phyloP scores from a whole-genome alignment of 2,329 filamentous ascomycete species.

The Fusarium chuoi region DNA sequence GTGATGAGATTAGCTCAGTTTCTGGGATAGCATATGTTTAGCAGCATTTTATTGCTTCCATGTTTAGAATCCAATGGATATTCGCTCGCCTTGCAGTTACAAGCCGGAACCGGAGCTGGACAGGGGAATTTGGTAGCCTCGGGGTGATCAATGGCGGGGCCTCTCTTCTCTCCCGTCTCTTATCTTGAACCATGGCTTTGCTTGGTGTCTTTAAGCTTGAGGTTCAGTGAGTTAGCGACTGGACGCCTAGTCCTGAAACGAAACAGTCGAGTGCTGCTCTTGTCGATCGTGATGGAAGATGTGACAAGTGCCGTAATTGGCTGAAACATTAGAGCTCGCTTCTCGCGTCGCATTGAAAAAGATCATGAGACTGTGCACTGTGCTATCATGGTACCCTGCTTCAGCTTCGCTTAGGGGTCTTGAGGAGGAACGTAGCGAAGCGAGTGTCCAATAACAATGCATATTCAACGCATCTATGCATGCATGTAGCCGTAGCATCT shows the following conservation, averaged over 20 bases:
- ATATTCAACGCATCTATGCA: conserved; percentile 14
- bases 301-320: conserved; percentile 39
- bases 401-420: conserved; percentile 13
- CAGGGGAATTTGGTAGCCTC: conserved; percentile 2
- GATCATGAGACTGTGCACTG: conserved; percentile 10
- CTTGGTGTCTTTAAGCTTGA: not conserved
- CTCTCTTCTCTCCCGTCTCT: conserved; percentile 5
- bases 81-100: not conserved
- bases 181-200: conserved; percentile 12
- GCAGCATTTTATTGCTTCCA: conserved; percentile 1
- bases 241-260: conserved; percentile 29
- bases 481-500: conserved; percentile 8
- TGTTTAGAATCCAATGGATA: conserved; percentile 6
- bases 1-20: conserved; percentile 8
- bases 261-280: conserved; percentile 12
- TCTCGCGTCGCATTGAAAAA: conserved; percentile 7
- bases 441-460: conserved; percentile 1
- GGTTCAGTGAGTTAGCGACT: not conserved
- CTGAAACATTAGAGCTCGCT: conserved; percentile 8
- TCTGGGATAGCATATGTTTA: conserved; percentile 25
- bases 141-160: conserved; percentile 9
- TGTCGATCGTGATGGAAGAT: conserved; percentile 38
- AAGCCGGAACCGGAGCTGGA: conserved; percentile 1
- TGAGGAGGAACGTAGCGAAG: not conserved
- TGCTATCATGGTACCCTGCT: conserved; percentile 4